Base-by-base conservation (phyloP, 2,329 filamentous ascomycete species). In the Penicillium digitatum region DNA sequence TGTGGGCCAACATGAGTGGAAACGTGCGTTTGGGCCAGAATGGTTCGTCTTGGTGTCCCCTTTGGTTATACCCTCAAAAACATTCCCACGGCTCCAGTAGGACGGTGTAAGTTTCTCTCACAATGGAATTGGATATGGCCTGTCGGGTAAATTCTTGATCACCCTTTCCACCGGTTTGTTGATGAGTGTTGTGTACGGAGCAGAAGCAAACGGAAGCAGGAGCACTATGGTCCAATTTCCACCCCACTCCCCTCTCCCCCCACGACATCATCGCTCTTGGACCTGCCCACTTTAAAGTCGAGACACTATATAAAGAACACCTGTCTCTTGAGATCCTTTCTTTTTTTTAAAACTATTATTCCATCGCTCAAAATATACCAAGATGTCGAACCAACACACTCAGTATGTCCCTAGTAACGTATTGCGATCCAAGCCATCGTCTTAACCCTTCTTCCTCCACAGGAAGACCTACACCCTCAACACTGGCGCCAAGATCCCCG, bases 401-500 rank as follows among this genome's bases (percentile, higher is more conserved):
- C 52, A 65, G 57, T 63, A 59, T 43, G 61, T 45, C 20, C 48
- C 32, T 22, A 3, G 9, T 5, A 50, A 51, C n/a, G n/a, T n/a
- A n/a, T n/a, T 10, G 2, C 5, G 5, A 8, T 8, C 12, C 2
- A 32, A 26, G 37, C n/a, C 24, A 32, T 43, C 24, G 1, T 22
- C 38, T 14, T 54, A 26, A 50, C 52, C 16, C 3, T 16, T 38
- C 11, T 31, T 10, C 24, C 24, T 29, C 35, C 42, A 37, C 24
- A 74, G 71, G 48, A 74, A 72, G 56, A 65, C 63, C 20, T 76
- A 76, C 66, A 78, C 76, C 61, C 70, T 81, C 32, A 81, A 79
- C 67, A 79, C 77, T 16, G 77, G 78, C 35, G 76, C 69, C 57
- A 72, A 77, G 60, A 79, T 80, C 48, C 77, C 77, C 27, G 76